Evolutionary conservation across 106 monocot species (phyloP).

Genomic region (Dioscorea zingiberensis): DNA sequence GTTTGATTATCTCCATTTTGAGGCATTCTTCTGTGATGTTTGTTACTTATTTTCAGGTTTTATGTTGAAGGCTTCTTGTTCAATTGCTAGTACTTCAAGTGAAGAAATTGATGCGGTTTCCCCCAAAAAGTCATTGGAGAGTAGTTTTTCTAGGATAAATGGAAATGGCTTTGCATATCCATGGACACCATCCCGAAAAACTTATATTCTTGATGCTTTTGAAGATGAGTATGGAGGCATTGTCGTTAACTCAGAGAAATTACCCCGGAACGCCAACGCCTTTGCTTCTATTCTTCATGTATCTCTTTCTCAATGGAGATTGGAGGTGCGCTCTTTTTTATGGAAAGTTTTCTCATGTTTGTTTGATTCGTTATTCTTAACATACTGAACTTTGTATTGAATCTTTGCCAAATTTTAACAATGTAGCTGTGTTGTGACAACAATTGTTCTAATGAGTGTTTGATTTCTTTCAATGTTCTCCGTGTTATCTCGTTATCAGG

Average conservation of each 20-base stretch:
- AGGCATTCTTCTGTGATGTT: not conserved
- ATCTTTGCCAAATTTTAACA: not conserved
- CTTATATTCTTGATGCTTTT: constrained; percentile 43
- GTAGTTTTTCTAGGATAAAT: constrained; percentile 12
- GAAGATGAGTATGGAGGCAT: constrained; percentile 89
- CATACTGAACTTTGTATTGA: not conserved
- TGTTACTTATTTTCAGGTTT: constrained; percentile 13
- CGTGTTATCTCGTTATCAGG: not conserved
- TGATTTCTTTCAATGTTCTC: not conserved
- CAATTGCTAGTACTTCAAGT: constrained; percentile 17
- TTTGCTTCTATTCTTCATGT: constrained; percentile 41
- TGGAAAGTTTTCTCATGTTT: not conserved
- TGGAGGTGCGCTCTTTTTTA: constrained; percentile 25
- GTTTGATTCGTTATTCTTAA: not conserved
- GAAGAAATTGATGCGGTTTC: constrained; percentile 18
- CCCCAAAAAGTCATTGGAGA: constrained; percentile 8
- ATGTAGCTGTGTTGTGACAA: not conserved
- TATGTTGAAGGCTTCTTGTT: constrained; percentile 21
- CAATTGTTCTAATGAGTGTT: not conserved
- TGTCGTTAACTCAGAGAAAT: constrained; percentile 45
- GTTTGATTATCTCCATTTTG: too few species aligned
- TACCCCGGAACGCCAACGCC: constrained; percentile 37
- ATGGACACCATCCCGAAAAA: constrained; percentile 11
- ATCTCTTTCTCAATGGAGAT: constrained; percentile 67
- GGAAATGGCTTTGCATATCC: constrained; percentile 7